Base-by-base conservation (phyloP, 768 basidiomycete genomes). In the Boletus rubescentipes region DNA sequence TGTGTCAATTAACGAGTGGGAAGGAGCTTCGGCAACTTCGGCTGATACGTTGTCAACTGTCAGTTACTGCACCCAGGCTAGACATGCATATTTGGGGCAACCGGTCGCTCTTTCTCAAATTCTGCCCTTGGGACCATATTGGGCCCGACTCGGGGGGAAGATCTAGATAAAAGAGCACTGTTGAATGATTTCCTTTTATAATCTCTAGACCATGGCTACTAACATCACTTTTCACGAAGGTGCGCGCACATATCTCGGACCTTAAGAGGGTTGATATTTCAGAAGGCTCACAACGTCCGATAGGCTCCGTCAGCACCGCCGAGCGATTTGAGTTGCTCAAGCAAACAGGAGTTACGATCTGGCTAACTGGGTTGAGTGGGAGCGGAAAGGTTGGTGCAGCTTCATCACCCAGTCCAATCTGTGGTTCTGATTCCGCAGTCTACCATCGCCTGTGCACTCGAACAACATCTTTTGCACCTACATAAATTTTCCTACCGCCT, bases 301-400 rank as follows among this genome's bases (percentile, higher is more conserved):
- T 62, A 92, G 90, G 93, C 45, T 87, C 91, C 44, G 86, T 96
- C 37, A 77, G 75, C 36, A 67, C 76, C 16, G 63, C 75, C 34
- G 93, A 96, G 73, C 88, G 96, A 54, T 71, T 76, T 18, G 63
- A 76, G 23, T 71, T 91, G 14, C 77, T 94, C 16, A 74, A 79
- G 18, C 96, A 98, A 69, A 87, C 81, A 59, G 96, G 96, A 20
- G 81, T 87, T 5, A 98, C 96, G 0, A 83, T 98, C 68, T 99
- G 97, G 97, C 73, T 99, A 54, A 99, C 97, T 8, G 97, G 97
- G 7, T 82, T 98, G 16, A 94, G 92, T 64, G 95, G 90, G 8
- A 93, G 91, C 67, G 95, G 95, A 46, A 98, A 97, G 83, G 94
- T 92, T 38, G 49, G 75, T 48, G 11, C 11, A 37, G 6, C 20